Conservation (phyloP, 73 alveolate species). For the Tetrahymena thermophila region DNA sequence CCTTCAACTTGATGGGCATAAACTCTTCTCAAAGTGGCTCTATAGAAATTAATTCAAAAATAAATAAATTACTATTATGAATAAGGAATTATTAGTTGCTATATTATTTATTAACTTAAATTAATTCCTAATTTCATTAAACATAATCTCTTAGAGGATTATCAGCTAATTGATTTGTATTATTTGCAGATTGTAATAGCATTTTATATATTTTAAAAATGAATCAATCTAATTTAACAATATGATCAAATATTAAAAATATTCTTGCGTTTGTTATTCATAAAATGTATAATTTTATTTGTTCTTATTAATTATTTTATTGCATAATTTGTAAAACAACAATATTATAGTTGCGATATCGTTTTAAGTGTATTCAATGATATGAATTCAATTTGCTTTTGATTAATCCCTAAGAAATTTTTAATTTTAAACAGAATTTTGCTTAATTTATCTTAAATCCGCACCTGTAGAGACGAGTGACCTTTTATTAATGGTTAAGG, state of each 20-base stretch:
- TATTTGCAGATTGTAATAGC: background rate
- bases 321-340: no score
- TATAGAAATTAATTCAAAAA: background rate
- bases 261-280: no score
- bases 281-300: no score
- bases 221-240: background rate
- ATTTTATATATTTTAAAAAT: no score
- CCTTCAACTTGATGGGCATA: slow-evolving; percentile 15
- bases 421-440: background rate
- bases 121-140: background rate
- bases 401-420: background rate
- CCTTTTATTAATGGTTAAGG: slow-evolving; percentile 11
- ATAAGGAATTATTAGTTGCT: no score
- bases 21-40: slow-evolving; percentile 34
- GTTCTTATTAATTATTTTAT: no score
- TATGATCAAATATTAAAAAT: no score
- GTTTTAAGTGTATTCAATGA: no score
- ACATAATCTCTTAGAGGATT: background rate
- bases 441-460: background rate
- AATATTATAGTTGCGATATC: no score
- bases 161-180: no score
- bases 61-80: background rate
- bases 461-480: slow-evolving; percentile 36
- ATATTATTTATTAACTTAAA: background rate
- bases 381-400: background rate